Evolutionary conservation across 1,284 basidiomycete genomes (phyloP).

Genomic region (Papiliotrema nemorosa): DNA sequence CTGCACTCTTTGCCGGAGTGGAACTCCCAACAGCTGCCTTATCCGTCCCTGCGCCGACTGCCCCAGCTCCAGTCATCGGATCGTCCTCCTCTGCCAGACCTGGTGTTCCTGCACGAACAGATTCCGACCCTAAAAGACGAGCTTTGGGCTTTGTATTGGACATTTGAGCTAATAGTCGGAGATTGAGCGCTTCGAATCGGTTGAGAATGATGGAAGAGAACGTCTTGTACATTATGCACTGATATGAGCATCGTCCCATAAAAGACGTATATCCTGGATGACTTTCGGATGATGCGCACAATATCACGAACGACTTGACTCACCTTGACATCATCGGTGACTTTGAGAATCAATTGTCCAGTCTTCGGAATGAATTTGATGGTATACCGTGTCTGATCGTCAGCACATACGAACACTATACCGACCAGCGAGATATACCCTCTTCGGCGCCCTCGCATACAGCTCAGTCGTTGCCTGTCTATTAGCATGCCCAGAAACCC

Average conservation of each 20-base stretch:
- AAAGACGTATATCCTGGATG: too few species aligned
- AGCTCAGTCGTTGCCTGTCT: conserved; percentile 69
- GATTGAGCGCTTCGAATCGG: conserved; percentile 86
- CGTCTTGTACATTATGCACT: conserved; percentile 95
- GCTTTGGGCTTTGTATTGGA: conserved; percentile 30
- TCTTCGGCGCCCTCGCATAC: conserved; percentile 70
- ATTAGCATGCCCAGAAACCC: conserved; percentile 6
- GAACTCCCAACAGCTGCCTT: conserved; percentile 9
- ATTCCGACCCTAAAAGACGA: background rate
- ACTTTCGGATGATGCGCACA: too few species aligned
- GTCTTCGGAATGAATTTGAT: conserved; percentile 80
- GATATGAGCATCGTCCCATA: too few species aligned
- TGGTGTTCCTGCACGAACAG: conserved; percentile 4
- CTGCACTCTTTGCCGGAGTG: conserved; percentile 10
- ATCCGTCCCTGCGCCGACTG: background rate
- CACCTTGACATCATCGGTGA: conserved; percentile 82
- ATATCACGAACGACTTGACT: too few species aligned
- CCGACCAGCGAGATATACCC: conserved; percentile 54
- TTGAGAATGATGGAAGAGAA: conserved; percentile 88
- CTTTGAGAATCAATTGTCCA: conserved; percentile 81
- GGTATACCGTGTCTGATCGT: conserved; percentile 69
- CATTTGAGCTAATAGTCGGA: conserved; percentile 49
- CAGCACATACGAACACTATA: background rate
- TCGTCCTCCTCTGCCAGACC: conserved; percentile 12
- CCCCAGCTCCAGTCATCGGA: conserved; percentile 3